These are phyloP conservation scores for Sclerotiophoma versabilis DNA, from an alignment of 2,329 filamentous ascomycete genomes.

Conservation along the genomic window DNA sequence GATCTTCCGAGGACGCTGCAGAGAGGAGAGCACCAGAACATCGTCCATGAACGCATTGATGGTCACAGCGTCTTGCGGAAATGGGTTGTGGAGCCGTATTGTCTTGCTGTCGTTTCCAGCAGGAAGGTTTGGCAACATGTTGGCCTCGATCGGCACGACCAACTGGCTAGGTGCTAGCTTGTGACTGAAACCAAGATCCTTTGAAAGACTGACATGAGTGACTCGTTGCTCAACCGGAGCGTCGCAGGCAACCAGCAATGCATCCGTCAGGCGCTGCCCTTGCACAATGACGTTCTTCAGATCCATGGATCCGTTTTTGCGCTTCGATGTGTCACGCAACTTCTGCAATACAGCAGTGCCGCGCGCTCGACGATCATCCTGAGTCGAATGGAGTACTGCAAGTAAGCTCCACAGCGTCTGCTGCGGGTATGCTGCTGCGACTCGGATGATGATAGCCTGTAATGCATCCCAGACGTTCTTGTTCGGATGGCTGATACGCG, in stretches of 20 bases:
- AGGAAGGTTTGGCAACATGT: constrained; percentile 82
- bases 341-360: constrained; percentile 55
- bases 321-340: constrained; percentile 60
- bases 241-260: constrained; percentile 81
- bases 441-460: constrained; percentile 80
- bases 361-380: constrained; percentile 69
- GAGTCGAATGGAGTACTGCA: constrained; percentile 82
- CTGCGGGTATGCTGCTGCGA: constrained; percentile 85
- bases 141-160: constrained; percentile 87
- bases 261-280: constrained; percentile 83
- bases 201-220: constrained; percentile 75
- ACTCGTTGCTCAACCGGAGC: constrained; percentile 76
- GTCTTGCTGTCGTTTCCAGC: constrained; percentile 71
- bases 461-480: constrained; percentile 77
- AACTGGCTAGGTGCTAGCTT: constrained; percentile 81
- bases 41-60: constrained; percentile 84
- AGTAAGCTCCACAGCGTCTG: constrained; percentile 92
- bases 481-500: constrained; percentile 91
- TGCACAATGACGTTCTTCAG: constrained; percentile 75
- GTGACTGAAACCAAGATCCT: constrained; percentile 83
- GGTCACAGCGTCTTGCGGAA: constrained; percentile 84
- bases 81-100: constrained; percentile 78
- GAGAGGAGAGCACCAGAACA: constrained; percentile 85
- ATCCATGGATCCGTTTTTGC: constrained; percentile 64
- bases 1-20: constrained; percentile 90